Conservation (phyloP, 1,284 basidiomycete genomes). For the Stygiomarasmius scandens region DNA sequence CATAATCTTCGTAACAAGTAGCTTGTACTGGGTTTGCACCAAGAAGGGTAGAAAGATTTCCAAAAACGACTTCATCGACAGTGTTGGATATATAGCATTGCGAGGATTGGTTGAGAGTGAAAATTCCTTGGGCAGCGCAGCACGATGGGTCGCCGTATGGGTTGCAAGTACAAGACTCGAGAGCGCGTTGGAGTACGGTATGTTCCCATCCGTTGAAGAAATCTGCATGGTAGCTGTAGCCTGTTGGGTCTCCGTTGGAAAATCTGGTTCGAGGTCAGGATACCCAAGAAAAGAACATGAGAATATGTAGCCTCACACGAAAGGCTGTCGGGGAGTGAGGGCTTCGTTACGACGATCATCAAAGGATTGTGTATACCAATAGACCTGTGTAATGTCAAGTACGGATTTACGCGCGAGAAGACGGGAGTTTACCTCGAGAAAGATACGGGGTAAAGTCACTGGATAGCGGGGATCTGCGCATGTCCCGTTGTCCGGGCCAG, state of each 20-base stretch:
- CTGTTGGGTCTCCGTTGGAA: conserved; percentile 48
- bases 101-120: conserved; percentile 33
- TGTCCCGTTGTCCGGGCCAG: conserved; percentile 45
- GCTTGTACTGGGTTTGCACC: conserved; percentile 17
- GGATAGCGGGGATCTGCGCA: conserved; percentile 46
- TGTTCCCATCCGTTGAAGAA: conserved; percentile 54
- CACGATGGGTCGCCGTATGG: conserved; percentile 31
- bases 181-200: conserved; percentile 45
- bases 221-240: conserved; percentile 55
- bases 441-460: conserved; percentile 44
- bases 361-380: conserved; percentile 42
- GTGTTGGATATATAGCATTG: conserved; percentile 39
- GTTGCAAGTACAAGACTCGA: conserved; percentile 47
- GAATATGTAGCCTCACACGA: conserved; percentile 44
- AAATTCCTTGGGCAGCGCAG: conserved; percentile 39
- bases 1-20: conserved; percentile 13
- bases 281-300: no score
- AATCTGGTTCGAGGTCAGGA: conserved; percentile 32
- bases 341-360: conserved; percentile 37
- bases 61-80: conserved; percentile 32
- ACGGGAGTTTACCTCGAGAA: conserved; percentile 38
- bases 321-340: conserved; percentile 45
- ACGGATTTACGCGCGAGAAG: not conserved
- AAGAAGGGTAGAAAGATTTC: conserved; percentile 9
- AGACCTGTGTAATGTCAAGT: conserved; percentile 33